phyloP scores from a whole-genome alignment of 139 green algal genomes.

The Tetraselmis chui region DNA sequence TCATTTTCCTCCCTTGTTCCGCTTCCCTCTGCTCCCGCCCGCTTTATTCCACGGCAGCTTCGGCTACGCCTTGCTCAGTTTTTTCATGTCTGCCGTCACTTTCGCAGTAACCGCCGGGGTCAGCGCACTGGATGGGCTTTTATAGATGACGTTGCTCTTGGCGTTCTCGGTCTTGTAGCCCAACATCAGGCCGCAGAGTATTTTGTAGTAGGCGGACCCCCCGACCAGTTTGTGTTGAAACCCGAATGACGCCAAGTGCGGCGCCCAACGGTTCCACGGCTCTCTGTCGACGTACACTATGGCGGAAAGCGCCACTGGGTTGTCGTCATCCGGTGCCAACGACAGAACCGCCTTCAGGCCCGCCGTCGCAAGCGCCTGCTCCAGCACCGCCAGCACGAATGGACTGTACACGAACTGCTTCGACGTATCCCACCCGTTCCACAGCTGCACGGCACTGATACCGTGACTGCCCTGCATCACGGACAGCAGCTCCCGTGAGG shows the following conservation, averaged over 20 bases:
- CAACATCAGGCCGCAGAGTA: conserved; percentile 27
- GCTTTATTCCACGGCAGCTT: no score
- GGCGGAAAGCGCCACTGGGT: conserved; percentile 18
- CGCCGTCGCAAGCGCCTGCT: conserved; percentile 7
- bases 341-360: conserved; percentile 6
- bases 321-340: conserved; percentile 17
- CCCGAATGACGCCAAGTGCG: conserved; percentile 28
- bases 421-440: conserved; percentile 24
- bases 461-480: conserved; percentile 20
- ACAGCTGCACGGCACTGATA: conserved; percentile 28
- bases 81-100: no score
- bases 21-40: no score
- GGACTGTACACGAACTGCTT: conserved; percentile 28
- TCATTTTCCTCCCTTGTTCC: no score
- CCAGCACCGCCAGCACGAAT: conserved; percentile 12
- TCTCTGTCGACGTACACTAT: conserved; percentile 27
- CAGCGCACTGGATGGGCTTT: no score
- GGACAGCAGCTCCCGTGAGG: no score
- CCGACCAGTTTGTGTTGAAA: conserved; percentile 33
- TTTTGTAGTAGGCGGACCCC: conserved; percentile 32
- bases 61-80: no score
- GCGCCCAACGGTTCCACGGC: conserved; percentile 25
- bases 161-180: conserved; percentile 28
- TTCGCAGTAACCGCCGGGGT: no score
- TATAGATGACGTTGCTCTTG: conserved; percentile 22